Evolutionary conservation across 352 stramenopile species (phyloP).

Genomic region (Blastocystis sp.): DNA sequence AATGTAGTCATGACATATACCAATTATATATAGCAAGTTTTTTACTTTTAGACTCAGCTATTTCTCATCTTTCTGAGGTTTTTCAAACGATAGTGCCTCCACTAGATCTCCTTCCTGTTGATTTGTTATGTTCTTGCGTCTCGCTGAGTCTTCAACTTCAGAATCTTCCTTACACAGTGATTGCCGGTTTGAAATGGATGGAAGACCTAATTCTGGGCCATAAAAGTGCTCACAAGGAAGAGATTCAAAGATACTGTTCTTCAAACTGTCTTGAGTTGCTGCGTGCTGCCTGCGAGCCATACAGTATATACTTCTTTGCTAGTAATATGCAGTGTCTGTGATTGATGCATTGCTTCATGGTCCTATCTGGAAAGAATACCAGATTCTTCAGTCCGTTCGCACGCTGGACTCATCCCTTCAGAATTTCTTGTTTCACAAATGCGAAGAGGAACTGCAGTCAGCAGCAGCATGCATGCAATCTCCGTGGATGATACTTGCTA

Average conservation of each 20-base stretch:
- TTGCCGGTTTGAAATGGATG: background rate
- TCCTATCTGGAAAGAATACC: background rate
- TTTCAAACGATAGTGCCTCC: background rate
- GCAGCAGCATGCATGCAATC: background rate
- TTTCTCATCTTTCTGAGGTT: background rate
- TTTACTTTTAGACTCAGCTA: constrained; percentile 7
- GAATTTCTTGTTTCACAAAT: background rate
- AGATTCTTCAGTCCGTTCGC: background rate
- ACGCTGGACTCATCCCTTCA: background rate
- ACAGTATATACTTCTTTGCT: background rate
- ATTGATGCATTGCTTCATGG: background rate
- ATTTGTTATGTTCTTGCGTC: constrained; percentile 19
- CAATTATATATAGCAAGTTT: background rate
- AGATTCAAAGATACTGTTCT: background rate
- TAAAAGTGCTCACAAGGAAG: background rate
- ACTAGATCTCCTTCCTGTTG: background rate
- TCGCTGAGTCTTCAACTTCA: background rate
- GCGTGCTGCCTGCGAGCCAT: background rate
- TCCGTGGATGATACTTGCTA: background rate
- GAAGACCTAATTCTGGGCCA: background rate
- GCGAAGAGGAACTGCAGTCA: background rate
- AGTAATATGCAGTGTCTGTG: background rate
- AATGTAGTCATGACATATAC: background rate
- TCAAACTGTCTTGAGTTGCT: background rate
- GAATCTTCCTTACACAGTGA: background rate